Base-by-base conservation (phyloP, 768 basidiomycete genomes). In the Sistotremastrum suecicum region DNA sequence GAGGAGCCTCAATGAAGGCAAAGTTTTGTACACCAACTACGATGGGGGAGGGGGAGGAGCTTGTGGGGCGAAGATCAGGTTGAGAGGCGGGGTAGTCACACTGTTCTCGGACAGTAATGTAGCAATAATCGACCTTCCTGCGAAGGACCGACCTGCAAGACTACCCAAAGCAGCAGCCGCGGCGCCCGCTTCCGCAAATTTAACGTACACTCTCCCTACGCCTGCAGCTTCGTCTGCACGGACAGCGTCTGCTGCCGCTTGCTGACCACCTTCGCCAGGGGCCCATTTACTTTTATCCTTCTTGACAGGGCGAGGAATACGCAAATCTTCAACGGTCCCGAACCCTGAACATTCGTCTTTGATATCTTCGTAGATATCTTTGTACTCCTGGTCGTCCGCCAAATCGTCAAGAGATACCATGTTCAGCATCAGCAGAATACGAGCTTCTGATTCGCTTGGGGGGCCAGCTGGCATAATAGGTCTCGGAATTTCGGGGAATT, bases 381-480 rank as follows among this genome's bases (percentile, higher is more conserved):
- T 78, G 60, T 95, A 99, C 57, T 99, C 95, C 49, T 80, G 68
- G 58, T 98, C 94, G 55, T 89, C 80, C 11, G 73, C 61, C 41
- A 99, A 74, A 57, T 99, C 95, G 39, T 99, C 95, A 1, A 86
- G 61, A 0, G 85, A 86, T 52, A 99, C 90, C 95, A 99, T 99
- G 73, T 98, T 99, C 56, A 99, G 67, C 83, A 99, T 85, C 60
- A 98, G 82, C 55, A 99, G 74, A 57, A 95, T 91, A 35, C 88
- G 79, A 30, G 88, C 75, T 45, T 82, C 75, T 43, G 62, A 51
- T 7, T 63, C 53, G 45, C 71, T 68, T 43, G 65, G 66, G 56
- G 85, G 83, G 45, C 81, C 81, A 5, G 84, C 84, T 46, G 87
- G 87, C 76, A 90, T 78, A 59, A 89, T 88, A 8, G 87, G 87